Conservation (phyloP, 805 yeast species). For the Starmerella asiatica region DNA sequence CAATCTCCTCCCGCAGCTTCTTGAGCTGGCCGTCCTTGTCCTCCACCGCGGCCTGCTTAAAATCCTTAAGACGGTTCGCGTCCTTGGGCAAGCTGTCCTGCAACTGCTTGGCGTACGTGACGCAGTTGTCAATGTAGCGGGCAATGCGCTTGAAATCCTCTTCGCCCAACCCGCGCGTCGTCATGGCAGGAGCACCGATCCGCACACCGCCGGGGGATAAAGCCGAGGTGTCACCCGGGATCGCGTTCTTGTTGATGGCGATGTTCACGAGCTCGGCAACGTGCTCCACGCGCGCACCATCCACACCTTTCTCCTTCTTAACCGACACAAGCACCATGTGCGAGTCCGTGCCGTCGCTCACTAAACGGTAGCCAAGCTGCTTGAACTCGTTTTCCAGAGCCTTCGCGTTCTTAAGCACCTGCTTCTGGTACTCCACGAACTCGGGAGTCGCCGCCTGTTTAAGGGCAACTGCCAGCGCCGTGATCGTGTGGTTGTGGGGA, state of each 20-base stretch:
- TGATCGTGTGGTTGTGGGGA: slow-evolving; percentile 97
- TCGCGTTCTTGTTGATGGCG: slow-evolving; percentile 93
- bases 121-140: slow-evolving; percentile 66
- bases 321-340: slow-evolving; percentile 88
- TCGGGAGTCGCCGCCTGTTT: slow-evolving; percentile 88
- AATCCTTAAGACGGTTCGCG: slow-evolving; percentile 86
- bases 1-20: slow-evolving; percentile 60
- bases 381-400: slow-evolving; percentile 64
- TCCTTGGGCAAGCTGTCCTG: slow-evolving; percentile 77
- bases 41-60: slow-evolving; percentile 61
- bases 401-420: slow-evolving; percentile 80
- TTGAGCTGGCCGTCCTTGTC: slow-evolving; percentile 58
- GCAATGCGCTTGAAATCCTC: slow-evolving; percentile 73
- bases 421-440: slow-evolving; percentile 76
- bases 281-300: slow-evolving; percentile 94
- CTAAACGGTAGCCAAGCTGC: slow-evolving; percentile 62
- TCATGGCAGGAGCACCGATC: slow-evolving; percentile 97
- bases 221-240: slow-evolving; percentile 96
- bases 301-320: slow-evolving; percentile 68
- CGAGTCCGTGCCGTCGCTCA: slow-evolving; percentile 91
- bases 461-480: slow-evolving; percentile 93
- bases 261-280: slow-evolving; percentile 89
- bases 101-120: slow-evolving; percentile 55
- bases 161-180: slow-evolving; percentile 89
- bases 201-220: slow-evolving; percentile 94